Evolutionary conservation across 352 stramenopile genomes (phyloP).

Genomic region (Pythium pyrilobum): DNA sequence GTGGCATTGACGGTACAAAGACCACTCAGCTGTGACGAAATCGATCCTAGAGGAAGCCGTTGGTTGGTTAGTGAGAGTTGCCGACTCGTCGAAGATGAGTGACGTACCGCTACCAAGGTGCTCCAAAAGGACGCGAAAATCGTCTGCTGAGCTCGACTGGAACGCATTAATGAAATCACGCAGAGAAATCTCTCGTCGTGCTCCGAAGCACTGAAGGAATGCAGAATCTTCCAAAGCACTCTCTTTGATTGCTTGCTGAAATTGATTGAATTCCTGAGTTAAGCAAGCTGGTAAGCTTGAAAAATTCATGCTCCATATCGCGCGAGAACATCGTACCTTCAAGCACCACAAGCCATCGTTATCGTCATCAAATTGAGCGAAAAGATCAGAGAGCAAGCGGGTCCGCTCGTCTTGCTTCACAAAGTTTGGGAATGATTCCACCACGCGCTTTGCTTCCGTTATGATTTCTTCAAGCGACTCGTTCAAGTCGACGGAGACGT

Average conservation of each 20-base stretch:
- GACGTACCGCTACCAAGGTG: conserved; percentile 35
- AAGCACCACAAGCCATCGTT: conserved; percentile 33
- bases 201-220: conserved; percentile 36
- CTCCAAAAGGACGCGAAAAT: conserved; percentile 26
- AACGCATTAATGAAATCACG: conserved; percentile 36
- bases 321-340: conserved; percentile 21
- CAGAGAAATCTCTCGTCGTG: conserved; percentile 20
- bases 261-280: conserved; percentile 50
- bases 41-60: background rate
- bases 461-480: conserved; percentile 34
- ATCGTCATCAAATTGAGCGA: conserved; percentile 37
- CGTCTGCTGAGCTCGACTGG: conserved; percentile 28
- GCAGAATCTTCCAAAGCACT: conserved; percentile 30
- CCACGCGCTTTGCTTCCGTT: conserved; percentile 16
- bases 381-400: conserved; percentile 29
- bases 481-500: conserved; percentile 32
- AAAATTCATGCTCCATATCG: too few relatives aligned
- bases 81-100: background rate
- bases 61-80: background rate
- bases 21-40: conserved; percentile 4
- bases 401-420: conserved; percentile 40
- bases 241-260: conserved; percentile 44
- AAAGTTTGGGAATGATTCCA: conserved; percentile 19
- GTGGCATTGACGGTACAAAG: background rate
- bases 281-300: background rate